Base-by-base conservation (phyloP, 768 basidiomycete genomes). In the Leccinum subgranulosum region DNA sequence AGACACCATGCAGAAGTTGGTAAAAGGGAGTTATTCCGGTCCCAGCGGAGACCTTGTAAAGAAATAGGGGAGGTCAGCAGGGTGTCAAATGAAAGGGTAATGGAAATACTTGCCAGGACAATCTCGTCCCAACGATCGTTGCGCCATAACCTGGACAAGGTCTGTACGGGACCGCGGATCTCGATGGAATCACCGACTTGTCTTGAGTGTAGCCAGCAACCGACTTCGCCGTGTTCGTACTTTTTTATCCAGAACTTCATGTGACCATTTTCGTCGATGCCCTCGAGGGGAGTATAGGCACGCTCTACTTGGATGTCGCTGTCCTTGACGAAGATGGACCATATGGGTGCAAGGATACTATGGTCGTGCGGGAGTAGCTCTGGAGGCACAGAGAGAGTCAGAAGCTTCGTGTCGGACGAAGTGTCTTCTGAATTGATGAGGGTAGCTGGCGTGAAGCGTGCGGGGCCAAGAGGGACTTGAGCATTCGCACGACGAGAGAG, bases 251-350 rank as follows among this genome's bases (percentile, higher is more conserved):
- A 94, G 52, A 94, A 83, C 36, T 75, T 75, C 77, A 94, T 86
- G 48, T 76, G 75, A 0, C 90, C 90, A 11, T 84, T 67, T 53
- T 79, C 74, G 52, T 88, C 85, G 23, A 92, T 74, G 21, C 91
- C 87, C 59, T 84, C 78, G 49, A 94, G 73, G 4, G 92, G 92
- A 5, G 92, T 94, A 66, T 93, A 94, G 12, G 90, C 85, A 54
- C 92, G 74, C 66, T 94, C 92, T 31, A 93, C 88, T 71, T 93
- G 92, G 21, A 94, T 92, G 63, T 92, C 92, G 60, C 87, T 86
- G 67, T 94, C 90, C 68, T 93, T 94, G 68, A 93, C 77, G 69
- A 79, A 93, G 12, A 94, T 75, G 39, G 89, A 88, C 82, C 85
- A 93, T 57, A 92, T 83, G 79, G 82, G 58, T 58, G 59, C 55